These are phyloP conservation scores for Pleurotus eryngii DNA, from an alignment of 768 basidiomycete genomes.

Conservation along the genomic window DNA sequence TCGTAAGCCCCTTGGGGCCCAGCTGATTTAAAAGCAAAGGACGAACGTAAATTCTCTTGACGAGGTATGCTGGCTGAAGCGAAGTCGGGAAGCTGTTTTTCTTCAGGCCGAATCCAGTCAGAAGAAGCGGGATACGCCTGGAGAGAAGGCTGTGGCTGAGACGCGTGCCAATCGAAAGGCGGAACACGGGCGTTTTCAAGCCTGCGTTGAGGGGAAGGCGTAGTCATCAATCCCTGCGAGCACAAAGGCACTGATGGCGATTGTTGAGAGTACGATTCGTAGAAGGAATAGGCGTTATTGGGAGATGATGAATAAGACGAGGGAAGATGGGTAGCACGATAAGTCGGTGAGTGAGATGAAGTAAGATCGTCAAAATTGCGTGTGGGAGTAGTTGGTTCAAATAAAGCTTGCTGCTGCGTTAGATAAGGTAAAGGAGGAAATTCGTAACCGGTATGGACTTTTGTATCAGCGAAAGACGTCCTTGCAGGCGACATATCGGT, in stretches of 20 bases:
- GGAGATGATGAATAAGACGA: constrained; percentile 22
- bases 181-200: constrained; percentile 22
- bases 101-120: constrained; percentile 45
- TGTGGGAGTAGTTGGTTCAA: constrained; percentile 30
- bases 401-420: constrained; percentile 42
- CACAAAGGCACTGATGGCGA: constrained; percentile 32
- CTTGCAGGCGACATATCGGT: constrained; percentile 70
- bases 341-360: constrained; percentile 13
- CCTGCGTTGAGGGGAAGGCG: constrained; percentile 24
- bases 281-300: constrained; percentile 34
- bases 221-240: constrained; percentile 28
- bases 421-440: constrained; percentile 33
- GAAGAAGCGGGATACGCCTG: constrained; percentile 15
- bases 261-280: constrained; percentile 52
- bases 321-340: constrained; percentile 22
- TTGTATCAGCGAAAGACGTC: constrained; percentile 48
- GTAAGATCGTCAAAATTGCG: constrained; percentile 16
- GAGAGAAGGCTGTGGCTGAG: constrained; percentile 19
- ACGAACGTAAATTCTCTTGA: constrained; percentile 27
- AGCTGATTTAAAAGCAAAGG: constrained; percentile 25
- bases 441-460: constrained; percentile 52
- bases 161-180: constrained; percentile 37
- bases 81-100: constrained; percentile 26
- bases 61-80: constrained; percentile 17
- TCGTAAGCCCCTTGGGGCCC: constrained; percentile 36